Base-by-base conservation (phyloP, 805 yeast genomes). In the Cyberlindnera misumaiensis region DNA sequence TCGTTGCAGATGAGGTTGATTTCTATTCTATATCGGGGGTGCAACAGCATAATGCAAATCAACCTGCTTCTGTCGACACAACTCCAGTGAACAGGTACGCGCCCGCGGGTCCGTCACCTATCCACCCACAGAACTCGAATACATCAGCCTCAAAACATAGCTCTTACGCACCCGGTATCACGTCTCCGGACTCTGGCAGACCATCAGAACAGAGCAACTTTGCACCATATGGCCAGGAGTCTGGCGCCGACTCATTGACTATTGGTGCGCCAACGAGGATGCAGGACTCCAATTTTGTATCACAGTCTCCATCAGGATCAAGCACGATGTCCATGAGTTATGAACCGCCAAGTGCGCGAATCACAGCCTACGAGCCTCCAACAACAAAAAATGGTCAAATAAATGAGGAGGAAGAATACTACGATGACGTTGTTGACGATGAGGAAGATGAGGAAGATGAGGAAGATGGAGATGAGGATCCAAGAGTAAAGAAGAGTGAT, bases 391-490 rank as follows among this genome's bases (percentile, higher is more conserved):
- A 45, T 9, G 36, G 42, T 7, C 35, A 38, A 10, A 50, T 51
- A 30, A 51, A 51, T 14, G 58, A 55, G 28, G 62, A 73, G 2
- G 75, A 68, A 13, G 74, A 35, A 27, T 13, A 35, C 11, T 74
- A 69, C 25, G 74, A 68, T 30, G 63, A 64, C 31, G 64, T 59
- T n/a, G 67, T 60, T 31, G 65, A 64, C 18, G 73, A 65, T 15
- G 67, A 69, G 17, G 67, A 62, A 13, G 68, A 65, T 15, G 24
- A 20, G 24, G 64, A 60, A 28, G 62, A 62, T 38, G 58, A 55
- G 34, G 60, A 59, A 32, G 52, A 47, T 6, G 40, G 53, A 38
- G 57, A 55, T 30, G 57, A 54, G 35, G 45, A 42, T 17, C 42
- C 37, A 13, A 26, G 45, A 43, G 33, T 39, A 45, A 18, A 41